phyloP scores from a whole-genome alignment of 208 protist genomes.

The Trypanosoma mega region DNA sequence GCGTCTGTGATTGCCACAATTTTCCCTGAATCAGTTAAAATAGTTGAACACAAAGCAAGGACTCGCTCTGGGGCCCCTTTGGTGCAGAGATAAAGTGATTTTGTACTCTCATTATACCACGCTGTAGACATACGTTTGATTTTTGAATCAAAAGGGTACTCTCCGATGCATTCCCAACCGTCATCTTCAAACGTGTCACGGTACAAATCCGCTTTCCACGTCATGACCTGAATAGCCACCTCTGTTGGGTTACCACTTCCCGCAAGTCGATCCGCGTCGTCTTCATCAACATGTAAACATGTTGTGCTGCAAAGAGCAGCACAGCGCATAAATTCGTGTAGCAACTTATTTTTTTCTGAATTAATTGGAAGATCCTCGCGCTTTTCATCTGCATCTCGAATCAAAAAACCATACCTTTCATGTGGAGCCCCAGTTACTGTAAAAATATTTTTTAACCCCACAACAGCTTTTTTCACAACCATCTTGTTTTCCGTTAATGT shows the following conservation, averaged over 20 bases:
- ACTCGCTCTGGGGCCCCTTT: slow-evolving; percentile 90
- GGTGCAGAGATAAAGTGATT: slow-evolving; percentile 74
- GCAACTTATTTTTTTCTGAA: slow-evolving; percentile 37
- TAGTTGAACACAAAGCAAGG: slow-evolving; percentile 67
- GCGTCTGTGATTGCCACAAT: slow-evolving; percentile 5
- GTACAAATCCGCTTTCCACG: slow-evolving; percentile 77
- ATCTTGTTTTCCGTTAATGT: slow-evolving; percentile 95
- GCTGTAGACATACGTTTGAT: slow-evolving; percentile 89
- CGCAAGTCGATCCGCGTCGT: slow-evolving; percentile 59
- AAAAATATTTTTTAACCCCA: slow-evolving; percentile 57
- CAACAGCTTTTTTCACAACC: slow-evolving; percentile 81
- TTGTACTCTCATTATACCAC: slow-evolving; percentile 58
- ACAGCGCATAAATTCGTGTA: slow-evolving; percentile 79
- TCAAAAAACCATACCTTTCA: slow-evolving; percentile 65
- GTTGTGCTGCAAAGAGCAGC: slow-evolving; percentile 81
- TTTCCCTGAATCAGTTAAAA: slow-evolving; percentile 39
- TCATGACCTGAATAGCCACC: slow-evolving; percentile 89
- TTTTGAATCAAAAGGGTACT: slow-evolving; percentile 87
- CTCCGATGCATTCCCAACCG: slow-evolving; percentile 75
- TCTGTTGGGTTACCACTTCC: slow-evolving; percentile 88
- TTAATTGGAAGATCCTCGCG: slow-evolving; percentile 40
- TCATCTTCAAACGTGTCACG: slow-evolving; percentile 63
- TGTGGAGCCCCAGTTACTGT: slow-evolving; percentile 74
- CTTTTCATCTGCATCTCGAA: slow-evolving; percentile 35
- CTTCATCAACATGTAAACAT: slow-evolving; percentile 46